Conservation (phyloP, 306 rosid species). For the Mimosa pudica region DNA sequence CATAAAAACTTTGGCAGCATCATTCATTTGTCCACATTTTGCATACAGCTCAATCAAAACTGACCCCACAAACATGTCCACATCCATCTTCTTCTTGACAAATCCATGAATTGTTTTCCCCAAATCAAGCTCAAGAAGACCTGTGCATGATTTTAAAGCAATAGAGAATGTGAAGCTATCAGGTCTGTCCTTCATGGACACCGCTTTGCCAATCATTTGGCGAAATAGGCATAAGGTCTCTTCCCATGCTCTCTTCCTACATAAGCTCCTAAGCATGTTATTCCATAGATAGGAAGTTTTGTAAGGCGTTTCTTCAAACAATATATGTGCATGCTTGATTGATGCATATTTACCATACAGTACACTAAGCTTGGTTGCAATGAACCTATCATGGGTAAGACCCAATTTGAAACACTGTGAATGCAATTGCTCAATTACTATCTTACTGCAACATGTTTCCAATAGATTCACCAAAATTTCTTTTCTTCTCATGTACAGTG, state of each 20-base stretch:
- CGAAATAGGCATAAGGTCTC: constrained; percentile 50
- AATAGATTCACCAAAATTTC: constrained; percentile 49
- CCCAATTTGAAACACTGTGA: constrained; percentile 55
- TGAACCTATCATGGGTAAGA: constrained; percentile 54
- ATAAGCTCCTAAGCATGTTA: constrained; percentile 64
- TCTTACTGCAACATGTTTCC: constrained; percentile 43
- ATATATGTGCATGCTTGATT: constrained; percentile 46
- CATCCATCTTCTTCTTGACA: constrained; percentile 48
- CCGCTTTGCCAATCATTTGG: constrained; percentile 48
- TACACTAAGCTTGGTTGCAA: constrained; percentile 63
- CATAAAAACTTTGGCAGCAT: constrained; percentile 54
- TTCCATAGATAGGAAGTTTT: constrained; percentile 63
- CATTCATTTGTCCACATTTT: constrained; percentile 65
- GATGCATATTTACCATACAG: constrained; percentile 50
- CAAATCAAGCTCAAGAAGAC: constrained; percentile 43
- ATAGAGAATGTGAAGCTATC: constrained; percentile 63
- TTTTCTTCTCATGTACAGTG: constrained; percentile 52
- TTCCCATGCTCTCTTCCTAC: constrained; percentile 51
- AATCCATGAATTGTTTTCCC: constrained; percentile 70
- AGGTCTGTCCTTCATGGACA: constrained; percentile 43
- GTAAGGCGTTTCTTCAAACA: constrained; percentile 63
- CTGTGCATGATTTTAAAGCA: constrained; percentile 65
- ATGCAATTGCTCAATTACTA: constrained; percentile 52
- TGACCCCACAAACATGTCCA: constrained; percentile 73
- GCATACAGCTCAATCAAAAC: constrained; percentile 65